Evolutionary conservation across 106 monocot species (phyloP).

Genomic region (Apostasia shenzhenica): DNA sequence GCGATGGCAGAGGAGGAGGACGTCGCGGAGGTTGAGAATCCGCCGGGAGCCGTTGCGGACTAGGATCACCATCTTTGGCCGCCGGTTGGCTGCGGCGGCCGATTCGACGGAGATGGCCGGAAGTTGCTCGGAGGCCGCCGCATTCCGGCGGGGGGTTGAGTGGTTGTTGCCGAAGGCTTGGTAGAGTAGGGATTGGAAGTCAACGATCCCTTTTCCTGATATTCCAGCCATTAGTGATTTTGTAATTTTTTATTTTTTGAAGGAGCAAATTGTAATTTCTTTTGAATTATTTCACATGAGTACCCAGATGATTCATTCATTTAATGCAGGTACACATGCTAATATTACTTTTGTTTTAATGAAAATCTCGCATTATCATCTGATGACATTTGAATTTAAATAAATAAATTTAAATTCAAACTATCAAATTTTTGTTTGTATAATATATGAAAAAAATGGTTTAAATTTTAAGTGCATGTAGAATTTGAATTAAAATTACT

Average conservation of each 20-base stretch:
- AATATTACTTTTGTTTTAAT: too few relatives aligned
- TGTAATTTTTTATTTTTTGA: neutral
- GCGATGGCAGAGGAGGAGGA: constrained; percentile 25
- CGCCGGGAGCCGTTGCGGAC: constrained; percentile 40
- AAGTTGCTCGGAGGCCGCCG: neutral
- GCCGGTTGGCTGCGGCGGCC: neutral
- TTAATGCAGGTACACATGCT: too few relatives aligned
- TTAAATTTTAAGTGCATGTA: too few relatives aligned
- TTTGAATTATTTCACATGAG: too few relatives aligned
- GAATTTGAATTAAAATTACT: too few relatives aligned
- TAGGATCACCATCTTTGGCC: constrained; percentile 51
- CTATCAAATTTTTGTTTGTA: too few relatives aligned
- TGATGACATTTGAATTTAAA: too few relatives aligned
- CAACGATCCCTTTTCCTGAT: constrained; percentile 53
- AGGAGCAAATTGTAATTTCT: too few relatives aligned
- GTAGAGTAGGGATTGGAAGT: constrained; percentile 51
- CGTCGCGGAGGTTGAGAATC: constrained; percentile 38
- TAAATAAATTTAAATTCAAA: too few relatives aligned
- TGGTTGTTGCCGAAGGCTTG: constrained; percentile 15
- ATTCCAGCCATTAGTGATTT: neutral
- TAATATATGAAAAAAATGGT: too few relatives aligned
- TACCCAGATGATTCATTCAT: too few relatives aligned
- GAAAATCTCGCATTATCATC: too few relatives aligned
- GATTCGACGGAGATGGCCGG: neutral
- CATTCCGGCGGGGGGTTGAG: neutral